phyloP scores from a whole-genome alignment of 1,139 yeast species.

The Saccharomycopsis crataegensis region DNA sequence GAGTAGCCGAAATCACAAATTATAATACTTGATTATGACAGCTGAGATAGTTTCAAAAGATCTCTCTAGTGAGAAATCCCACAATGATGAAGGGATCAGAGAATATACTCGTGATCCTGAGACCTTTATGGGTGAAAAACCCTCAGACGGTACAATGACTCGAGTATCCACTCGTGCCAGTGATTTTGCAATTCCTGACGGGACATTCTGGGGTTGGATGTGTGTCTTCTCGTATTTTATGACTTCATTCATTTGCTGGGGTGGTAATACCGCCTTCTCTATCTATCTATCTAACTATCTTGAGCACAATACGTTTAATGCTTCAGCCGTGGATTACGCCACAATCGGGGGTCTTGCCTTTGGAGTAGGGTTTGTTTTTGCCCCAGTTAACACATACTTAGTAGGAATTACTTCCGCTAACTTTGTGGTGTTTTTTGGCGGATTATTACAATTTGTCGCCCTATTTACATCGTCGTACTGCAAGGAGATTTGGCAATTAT shows the following conservation, averaged over 20 bases:
- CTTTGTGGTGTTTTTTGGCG: slow-evolving; percentile 33
- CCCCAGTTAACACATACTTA: slow-evolving; percentile 38
- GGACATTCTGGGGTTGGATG: slow-evolving; percentile 56
- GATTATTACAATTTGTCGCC: slow-evolving; percentile 42
- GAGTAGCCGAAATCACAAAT: no score
- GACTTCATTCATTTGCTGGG: slow-evolving; percentile 54
- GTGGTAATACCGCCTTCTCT: slow-evolving; percentile 55
- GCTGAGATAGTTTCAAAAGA: no score
- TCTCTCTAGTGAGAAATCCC: no score
- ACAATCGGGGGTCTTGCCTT: slow-evolving; percentile 59
- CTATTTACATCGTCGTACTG: slow-evolving; percentile 56
- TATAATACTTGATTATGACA: no score
- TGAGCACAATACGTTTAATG: slow-evolving; percentile 40
- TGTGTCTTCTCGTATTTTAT: slow-evolving; percentile 43
- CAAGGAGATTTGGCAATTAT: slow-evolving; percentile 48
- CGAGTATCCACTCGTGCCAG: background rate
- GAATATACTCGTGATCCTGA: background rate
- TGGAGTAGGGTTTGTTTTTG: slow-evolving; percentile 46
- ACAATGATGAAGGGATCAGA: no score
- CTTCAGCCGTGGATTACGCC: slow-evolving; percentile 47
- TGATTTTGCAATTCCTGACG: slow-evolving; percentile 34
- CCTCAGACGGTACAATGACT: background rate
- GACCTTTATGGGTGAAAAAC: background rate
- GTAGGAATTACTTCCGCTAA: slow-evolving; percentile 25
- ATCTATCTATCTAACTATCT: slow-evolving; percentile 53